Base-by-base conservation (phyloP, 1,139 yeast species). In the Protomyces gravidus region DNA sequence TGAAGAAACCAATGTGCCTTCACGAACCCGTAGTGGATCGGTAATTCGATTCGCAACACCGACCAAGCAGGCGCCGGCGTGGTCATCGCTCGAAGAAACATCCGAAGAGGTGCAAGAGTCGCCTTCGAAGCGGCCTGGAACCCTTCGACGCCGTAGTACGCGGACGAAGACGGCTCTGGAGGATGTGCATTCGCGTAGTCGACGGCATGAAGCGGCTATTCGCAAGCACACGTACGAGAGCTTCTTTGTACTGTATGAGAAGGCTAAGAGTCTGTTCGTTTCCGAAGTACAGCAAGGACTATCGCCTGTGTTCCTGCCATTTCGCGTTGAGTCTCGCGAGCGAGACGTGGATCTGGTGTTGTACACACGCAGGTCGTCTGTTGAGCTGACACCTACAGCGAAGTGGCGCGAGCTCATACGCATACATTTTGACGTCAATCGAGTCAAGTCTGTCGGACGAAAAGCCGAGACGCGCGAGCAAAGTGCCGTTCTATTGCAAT, bases 61-160 rank as follows among this genome's bases (percentile, higher is more conserved):
- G n/a, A 36, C 50, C 19, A 46, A 19, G 33, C 17, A 33, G 21
- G 7, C 15, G 17, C n/a, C 46, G 19, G 42, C 23, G 9, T 36
- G 42, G 42, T 9, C 40, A 11, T 15, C 11, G 21, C 9, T n/a
- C 9, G 42, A 15, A 7, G 21, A 5, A 9, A 23, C 21, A n/a
- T 23, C 3, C 2, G 42, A 36, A 4, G 11, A 36, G 7, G 42
- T 17, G 42, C 42, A 19, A n/a, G 42, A 36, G 23, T 36, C 42
- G 21, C 42, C 42, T 5, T 15, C 42, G 3, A 33, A 32, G 15
- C 28, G 58, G 19, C 58, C 51, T 11, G 23, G 51, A 11, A 26
- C 45, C n/a, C 23, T 53, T 3, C 36, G 51, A 45, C 58, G 58
- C 11, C 58, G 58, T 6, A 53, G 58, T 33, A 53, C 58, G 4